phyloP scores from a whole-genome alignment of 2,329 filamentous ascomycete genomes.

The Blastomyces silverae region DNA sequence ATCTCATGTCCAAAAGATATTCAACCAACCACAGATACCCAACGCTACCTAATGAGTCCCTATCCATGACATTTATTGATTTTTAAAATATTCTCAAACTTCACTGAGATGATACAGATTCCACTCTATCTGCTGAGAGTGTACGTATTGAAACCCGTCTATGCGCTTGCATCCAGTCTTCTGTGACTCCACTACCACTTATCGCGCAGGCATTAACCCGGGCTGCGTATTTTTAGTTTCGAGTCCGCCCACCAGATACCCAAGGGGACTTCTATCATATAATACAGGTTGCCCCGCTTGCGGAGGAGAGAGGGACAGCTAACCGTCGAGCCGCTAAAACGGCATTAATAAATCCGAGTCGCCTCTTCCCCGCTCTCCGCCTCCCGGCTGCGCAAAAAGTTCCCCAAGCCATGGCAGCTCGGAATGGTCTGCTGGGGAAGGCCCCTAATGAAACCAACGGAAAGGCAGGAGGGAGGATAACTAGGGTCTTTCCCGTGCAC shows the following conservation, averaged over 20 bases:
- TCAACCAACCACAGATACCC: slow-evolving; percentile 3
- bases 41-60: not conserved
- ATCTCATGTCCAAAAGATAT: not conserved
- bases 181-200: not conserved
- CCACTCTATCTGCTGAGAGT: not conserved
- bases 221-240: not conserved
- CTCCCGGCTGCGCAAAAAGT: not conserved
- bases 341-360: not conserved
- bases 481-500: slow-evolving; percentile 36
- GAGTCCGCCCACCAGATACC: not conserved
- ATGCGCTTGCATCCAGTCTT: too few species aligned
- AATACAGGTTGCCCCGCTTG: not conserved
- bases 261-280: too few species aligned
- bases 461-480: slow-evolving; percentile 17
- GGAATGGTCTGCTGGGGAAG: slow-evolving; percentile 9
- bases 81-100: not conserved
- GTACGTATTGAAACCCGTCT: not conserved
- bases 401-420: slow-evolving; percentile 4
- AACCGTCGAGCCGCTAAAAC: not conserved
- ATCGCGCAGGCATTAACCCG: too few species aligned
- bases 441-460: not conserved
- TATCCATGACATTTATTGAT: not conserved
- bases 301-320: not conserved
- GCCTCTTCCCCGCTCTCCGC: slow-evolving; percentile 12
- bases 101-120: not conserved